Evolutionary conservation across 2,329 filamentous ascomycete species (phyloP).

Genomic region (Scopulariopsis brevicaulis): DNA sequence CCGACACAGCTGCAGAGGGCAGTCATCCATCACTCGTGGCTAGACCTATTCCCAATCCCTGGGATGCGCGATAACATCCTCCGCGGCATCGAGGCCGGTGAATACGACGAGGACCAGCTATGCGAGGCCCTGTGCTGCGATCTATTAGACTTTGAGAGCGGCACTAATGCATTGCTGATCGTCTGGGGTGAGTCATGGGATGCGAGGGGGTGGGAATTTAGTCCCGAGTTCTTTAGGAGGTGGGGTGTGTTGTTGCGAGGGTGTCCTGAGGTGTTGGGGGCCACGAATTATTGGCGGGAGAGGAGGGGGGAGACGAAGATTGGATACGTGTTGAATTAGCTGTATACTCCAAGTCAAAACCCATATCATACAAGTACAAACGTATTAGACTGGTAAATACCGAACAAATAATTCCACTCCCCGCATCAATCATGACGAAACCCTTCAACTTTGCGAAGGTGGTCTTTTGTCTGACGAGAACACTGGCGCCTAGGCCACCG

Average conservation of each 20-base stretch:
- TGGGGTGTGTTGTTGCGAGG: background rate
- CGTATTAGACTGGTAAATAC: too few species aligned
- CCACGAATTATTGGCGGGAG: background rate
- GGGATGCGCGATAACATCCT: background rate
- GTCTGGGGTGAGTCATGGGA: slow-evolving; percentile 2
- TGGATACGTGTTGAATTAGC: background rate
- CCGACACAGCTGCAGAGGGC: background rate
- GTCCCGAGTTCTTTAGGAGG: background rate
- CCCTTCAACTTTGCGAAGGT: too few species aligned
- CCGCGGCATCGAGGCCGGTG: background rate
- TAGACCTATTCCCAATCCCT: background rate
- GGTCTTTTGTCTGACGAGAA: too few species aligned
- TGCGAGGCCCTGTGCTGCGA: background rate
- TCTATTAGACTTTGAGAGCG: background rate
- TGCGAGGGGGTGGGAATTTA: background rate
- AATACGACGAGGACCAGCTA: background rate
- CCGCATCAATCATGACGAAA: too few species aligned
- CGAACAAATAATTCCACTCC: too few species aligned
- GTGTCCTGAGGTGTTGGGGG: background rate
- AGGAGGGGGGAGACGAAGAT: background rate
- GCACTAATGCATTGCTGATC: background rate
- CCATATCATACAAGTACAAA: too few species aligned
- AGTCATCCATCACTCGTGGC: background rate
- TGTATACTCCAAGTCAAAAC: too few species aligned
- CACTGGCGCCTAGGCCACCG: too few species aligned